Base-by-base conservation (phyloP, 106 monocot genomes). In the Allium sativum region DNA sequence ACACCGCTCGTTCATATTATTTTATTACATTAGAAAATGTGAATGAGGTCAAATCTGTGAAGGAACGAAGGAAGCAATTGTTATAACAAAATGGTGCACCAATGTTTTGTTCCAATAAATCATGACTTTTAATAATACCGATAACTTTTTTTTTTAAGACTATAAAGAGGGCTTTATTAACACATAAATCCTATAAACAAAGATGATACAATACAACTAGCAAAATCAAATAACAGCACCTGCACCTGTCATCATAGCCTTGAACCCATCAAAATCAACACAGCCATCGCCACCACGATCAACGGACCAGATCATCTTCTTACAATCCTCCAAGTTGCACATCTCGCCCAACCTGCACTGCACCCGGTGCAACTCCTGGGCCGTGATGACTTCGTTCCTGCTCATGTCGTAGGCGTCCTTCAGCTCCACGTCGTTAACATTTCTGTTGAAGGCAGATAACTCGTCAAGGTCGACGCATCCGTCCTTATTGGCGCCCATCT, bases 381-480 rank as follows among this genome's bases (percentile, higher is more conserved):
- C 76, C 2, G 84, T 73, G 63, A 89, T 89, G 66, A 68, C 18
- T 42, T 78, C 81, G 75, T 89, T 63, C 45, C 62, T 56, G 68
- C 84, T 73, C 58, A 82, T 46, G 55, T 89, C 89, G 73, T 84
- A 89, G 68, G 89, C 84, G 53, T 84, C 84, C 72, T 59, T 71
- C 57, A 89, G 68, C 43, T 84, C 78, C 9, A 11, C 22, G 42
- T 8, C 54, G n/a, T 40, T 48, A 15, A 56, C 56, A 8, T 20
- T 46, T 42, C 41, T 40, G 62, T 62, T 42, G 68, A 74, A 74
- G 10, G 51, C 74, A 0, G 67, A 44, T 65, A 82, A 87, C 70
- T 87, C 87, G 21, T 47, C 51, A 10, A 68, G 64, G 68, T 70
- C 70, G 21, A 87, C 79, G 71, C 68, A 82, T 1, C 87, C 87